Evolutionary conservation across 352 stramenopile species (phyloP).

Genomic region (Phytophthora kernoviae): DNA sequence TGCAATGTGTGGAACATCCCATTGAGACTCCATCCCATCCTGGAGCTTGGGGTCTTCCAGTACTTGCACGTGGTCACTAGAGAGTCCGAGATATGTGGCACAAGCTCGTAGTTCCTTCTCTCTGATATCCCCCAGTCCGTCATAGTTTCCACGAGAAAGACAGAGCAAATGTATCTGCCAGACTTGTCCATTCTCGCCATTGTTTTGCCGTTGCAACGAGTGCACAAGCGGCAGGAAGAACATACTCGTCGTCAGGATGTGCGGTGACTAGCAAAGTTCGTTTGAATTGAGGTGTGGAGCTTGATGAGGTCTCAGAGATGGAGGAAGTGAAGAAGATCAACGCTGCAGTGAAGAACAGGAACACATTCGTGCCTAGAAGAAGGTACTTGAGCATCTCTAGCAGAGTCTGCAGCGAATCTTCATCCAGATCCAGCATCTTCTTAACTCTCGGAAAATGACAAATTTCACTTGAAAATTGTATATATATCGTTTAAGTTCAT

Average conservation of each 20-base stretch:
- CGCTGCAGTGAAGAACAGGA: slow-evolving; percentile 59
- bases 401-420: slow-evolving; percentile 40
- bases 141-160: slow-evolving; percentile 92
- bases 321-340: slow-evolving; percentile 38
- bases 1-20: slow-evolving; percentile 71
- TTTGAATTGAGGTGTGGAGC: slow-evolving; percentile 29
- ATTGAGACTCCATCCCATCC: slow-evolving; percentile 85
- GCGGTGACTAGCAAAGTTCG: slow-evolving; percentile 88
- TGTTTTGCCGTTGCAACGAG: slow-evolving; percentile 43
- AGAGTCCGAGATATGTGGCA: slow-evolving; percentile 59
- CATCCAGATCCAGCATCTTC: slow-evolving; percentile 27
- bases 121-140: slow-evolving; percentile 87
- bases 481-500: slow-evolving; percentile 26
- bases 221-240: slow-evolving; percentile 94
- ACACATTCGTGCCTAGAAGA: slow-evolving; percentile 58
- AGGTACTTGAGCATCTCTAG: slow-evolving; percentile 66
- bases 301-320: neutral
- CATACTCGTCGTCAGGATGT: slow-evolving; percentile 98
- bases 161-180: slow-evolving; percentile 90
- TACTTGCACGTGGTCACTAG: slow-evolving; percentile 53
- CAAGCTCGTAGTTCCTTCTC: slow-evolving; percentile 81
- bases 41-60: slow-evolving; percentile 84
- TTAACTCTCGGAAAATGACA: slow-evolving; percentile 12
- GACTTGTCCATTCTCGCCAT: slow-evolving; percentile 9
- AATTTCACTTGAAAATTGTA: slow-evolving; percentile 26